phyloP scores from a whole-genome alignment of 768 basidiomycete genomes.

The Termitomyces sp. region DNA sequence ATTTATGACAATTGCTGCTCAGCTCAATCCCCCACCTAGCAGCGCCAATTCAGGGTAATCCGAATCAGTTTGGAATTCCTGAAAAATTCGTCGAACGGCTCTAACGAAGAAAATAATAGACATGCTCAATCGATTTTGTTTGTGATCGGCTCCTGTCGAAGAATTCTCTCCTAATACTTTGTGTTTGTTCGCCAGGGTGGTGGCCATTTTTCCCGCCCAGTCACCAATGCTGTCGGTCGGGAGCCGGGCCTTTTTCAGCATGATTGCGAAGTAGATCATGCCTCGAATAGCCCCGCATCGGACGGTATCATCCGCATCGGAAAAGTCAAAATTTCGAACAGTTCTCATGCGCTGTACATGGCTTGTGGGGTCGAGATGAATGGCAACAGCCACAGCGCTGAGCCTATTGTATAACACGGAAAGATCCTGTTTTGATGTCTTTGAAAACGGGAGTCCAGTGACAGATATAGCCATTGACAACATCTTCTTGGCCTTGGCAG shows the following conservation, averaged over 20 bases:
- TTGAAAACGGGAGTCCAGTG: constrained; percentile 62
- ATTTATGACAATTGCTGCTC: constrained; percentile 40
- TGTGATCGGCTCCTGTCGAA: not conserved
- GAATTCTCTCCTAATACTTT: constrained; percentile 17
- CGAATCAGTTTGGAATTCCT: constrained; percentile 2
- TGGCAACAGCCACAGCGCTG: constrained; percentile 64
- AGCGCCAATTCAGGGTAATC: constrained; percentile 64
- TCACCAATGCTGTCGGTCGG: constrained; percentile 48
- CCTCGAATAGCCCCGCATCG: constrained; percentile 74
- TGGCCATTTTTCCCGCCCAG: constrained; percentile 66
- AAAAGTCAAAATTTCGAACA: constrained; percentile 65
- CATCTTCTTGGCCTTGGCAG: constrained; percentile 58
- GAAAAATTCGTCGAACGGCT: constrained; percentile 19
- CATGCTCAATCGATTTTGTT: not conserved
- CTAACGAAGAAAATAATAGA: constrained; percentile 15
- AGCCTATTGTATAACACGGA: constrained; percentile 84
- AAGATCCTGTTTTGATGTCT: constrained; percentile 51
- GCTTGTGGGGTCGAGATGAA: constrained; percentile 56
- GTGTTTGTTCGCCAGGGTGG: constrained; percentile 54
- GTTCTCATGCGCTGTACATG: constrained; percentile 55
- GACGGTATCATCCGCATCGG: constrained; percentile 57
- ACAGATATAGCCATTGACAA: constrained; percentile 72
- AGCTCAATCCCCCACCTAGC: constrained; percentile 30
- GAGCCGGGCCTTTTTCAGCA: constrained; percentile 52
- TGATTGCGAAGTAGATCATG: constrained; percentile 63